Conservation (phyloP, 1,284 basidiomycete genomes). For the Rhodotorula glutinis region DNA sequence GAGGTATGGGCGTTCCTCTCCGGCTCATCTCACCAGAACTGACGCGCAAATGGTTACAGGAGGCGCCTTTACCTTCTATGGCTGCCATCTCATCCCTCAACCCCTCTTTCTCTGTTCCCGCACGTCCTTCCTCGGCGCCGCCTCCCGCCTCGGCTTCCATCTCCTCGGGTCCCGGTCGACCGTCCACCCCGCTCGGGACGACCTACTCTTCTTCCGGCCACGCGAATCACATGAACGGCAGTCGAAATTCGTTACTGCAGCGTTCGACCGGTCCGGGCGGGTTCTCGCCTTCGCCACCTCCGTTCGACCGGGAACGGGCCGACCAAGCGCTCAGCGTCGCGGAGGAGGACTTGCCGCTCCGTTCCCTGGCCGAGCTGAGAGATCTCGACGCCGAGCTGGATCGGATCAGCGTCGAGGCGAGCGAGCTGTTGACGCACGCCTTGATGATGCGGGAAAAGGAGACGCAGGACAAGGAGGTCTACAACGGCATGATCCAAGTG, state of each 20-base stretch:
- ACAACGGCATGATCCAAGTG: slow-evolving; percentile 41
- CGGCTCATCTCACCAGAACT: background rate
- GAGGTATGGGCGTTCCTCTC: slow-evolving; percentile 57
- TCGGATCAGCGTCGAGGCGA: slow-evolving; percentile 32
- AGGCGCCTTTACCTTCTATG: background rate
- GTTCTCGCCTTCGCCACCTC: background rate
- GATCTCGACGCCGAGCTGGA: slow-evolving; percentile 25
- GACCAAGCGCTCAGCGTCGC: slow-evolving; percentile 15
- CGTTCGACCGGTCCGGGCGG: background rate
- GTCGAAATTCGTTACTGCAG: background rate
- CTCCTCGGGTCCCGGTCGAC: slow-evolving; percentile 12
- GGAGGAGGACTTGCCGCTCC: slow-evolving; percentile 30
- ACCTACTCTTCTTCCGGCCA: background rate
- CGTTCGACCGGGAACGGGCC: slow-evolving; percentile 27
- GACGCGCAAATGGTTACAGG: background rate
- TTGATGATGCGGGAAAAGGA: slow-evolving; percentile 39
- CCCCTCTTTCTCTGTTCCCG: slow-evolving; percentile 3
- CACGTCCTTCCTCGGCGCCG: slow-evolving; percentile 17
- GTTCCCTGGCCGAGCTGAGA: slow-evolving; percentile 16
- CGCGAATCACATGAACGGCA: background rate
- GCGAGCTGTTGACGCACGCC: slow-evolving; percentile 36
- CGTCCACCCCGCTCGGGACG: background rate
- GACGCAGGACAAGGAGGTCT: slow-evolving; percentile 38
- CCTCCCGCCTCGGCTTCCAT: slow-evolving; percentile 5
- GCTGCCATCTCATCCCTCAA: background rate